Percentiles rank a stretch among this genome's conserved stretches.
These are phyloP conservation scores for Vachellia collinsii DNA, from an alignment of 306 rosid genomes.

Conservation along the genomic window DNA sequence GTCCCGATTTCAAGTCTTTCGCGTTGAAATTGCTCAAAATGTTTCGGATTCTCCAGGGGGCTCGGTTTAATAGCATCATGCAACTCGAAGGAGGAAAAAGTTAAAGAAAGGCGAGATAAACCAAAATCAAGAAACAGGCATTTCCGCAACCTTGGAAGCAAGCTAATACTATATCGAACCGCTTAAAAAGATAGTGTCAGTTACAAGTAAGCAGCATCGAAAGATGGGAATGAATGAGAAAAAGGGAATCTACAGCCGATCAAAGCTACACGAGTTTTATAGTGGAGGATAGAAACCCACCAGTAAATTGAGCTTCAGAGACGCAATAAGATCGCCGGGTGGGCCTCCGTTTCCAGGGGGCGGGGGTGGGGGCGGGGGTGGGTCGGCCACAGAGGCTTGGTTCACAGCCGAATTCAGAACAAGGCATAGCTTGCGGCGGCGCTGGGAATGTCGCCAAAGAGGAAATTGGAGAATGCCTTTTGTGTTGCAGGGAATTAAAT, in stretches of 20 bases:
- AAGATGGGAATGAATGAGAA: not conserved
- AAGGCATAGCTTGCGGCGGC: slow-evolving; percentile 34
- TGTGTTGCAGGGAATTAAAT: slow-evolving; percentile 24
- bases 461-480: slow-evolving; percentile 23
- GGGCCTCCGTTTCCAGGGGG: slow-evolving; percentile 1
- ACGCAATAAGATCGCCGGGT: slow-evolving; percentile 42
- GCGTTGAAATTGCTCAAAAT: not conserved
- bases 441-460: slow-evolving; percentile 21
- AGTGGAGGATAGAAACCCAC: slow-evolving; percentile 36
- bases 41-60: not conserved
- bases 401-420: slow-evolving; percentile 47
- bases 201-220: too few species aligned
- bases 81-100: not conserved
- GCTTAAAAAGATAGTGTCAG: too few species aligned
- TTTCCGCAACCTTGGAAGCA: not conserved
- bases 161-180: not conserved
- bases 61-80: not conserved
- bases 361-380: slow-evolving; percentile 37
- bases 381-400: slow-evolving; percentile 38
- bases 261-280: not conserved
- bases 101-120: not conserved
- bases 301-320: slow-evolving; percentile 77
- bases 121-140: not conserved
- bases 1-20: not conserved
- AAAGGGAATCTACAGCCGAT: not conserved